Evolutionary conservation across 805 yeast species (phyloP), one percentile per base, ranked within the genome.

Genomic region (Myxozyma udenii): DNA sequence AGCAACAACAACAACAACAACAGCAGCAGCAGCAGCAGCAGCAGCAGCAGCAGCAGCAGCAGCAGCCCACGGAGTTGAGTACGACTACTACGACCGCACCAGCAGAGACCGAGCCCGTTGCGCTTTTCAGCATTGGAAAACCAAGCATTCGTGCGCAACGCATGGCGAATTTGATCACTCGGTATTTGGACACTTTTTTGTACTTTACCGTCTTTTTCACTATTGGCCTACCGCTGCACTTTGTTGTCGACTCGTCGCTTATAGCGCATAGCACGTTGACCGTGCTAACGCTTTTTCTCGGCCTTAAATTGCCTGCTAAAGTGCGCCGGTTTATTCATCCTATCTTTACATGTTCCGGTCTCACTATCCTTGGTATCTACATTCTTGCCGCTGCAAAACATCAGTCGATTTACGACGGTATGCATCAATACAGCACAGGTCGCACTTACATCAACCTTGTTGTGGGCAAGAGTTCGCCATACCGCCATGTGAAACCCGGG

Each of bases 341-440:
- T 0, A 84, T 86, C 30, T 69, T 86, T 44, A 72, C 84, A 26
- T 78, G 83, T 55, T 84, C 87, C 4, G 81, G 78, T 1, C 61
- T 77, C n/a, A 77, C 84, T n/a, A 72, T 84, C 61, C 71, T 86
- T 24, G 72, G 81, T 11, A 81, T 80, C 60, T 83, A 78, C 64
- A 74, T 86, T 7, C 77, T 84, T 14, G 76, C 82, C 3, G 61
- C 79, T 51, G 83, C 84, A 46, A 73, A 75, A 37, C 64, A 67
- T 24, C 66, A 66, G 12, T 46, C 55, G 5, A 63, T 66, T n/a
- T 76, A 78, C 35, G 50, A 48, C 35, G 84, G 83, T 24, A 71
- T 86, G 52, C 62, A 68, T 38, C 71, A 73, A 58, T 86, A 82
- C 69, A 79, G 81, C 58, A 85, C 91, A 0, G 90, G 90, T 0